A percentile compares a stretch with the other conserved stretches of the same genome.
Conservation (phyloP, 2,329 filamentous ascomycete genomes). For the Thelonectria blattea region DNA sequence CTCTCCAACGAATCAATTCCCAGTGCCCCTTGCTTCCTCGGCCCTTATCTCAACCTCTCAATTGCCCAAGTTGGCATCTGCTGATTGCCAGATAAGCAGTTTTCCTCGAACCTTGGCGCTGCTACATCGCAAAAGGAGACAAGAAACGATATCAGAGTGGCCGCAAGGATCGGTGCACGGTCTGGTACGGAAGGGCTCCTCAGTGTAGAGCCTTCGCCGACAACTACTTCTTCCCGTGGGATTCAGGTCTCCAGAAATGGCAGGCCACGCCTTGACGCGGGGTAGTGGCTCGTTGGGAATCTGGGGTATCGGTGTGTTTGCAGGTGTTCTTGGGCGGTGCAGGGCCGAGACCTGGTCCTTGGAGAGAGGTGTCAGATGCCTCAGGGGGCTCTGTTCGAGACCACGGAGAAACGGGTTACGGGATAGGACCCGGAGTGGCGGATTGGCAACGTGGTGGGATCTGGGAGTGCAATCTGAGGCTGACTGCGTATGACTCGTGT, state of each 20-base stretch:
- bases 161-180: constrained; percentile 1
- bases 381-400: neutral
- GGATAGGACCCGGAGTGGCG: neutral
- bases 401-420: neutral
- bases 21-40: too few species aligned
- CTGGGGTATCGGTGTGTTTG: constrained; percentile 2
- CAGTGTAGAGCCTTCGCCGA: neutral
- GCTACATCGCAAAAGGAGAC: neutral
- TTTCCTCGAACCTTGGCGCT: neutral
- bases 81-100: constrained; percentile 1
- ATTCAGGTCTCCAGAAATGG: neutral
- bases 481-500: neutral
- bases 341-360: neutral
- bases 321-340: neutral
- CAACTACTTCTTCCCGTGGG: neutral
- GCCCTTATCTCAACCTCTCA: constrained; percentile 8
- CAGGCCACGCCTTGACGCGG: constrained; percentile 6
- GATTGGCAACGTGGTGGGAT: neutral
- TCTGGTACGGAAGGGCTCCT: neutral
- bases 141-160: constrained; percentile 3
- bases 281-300: constrained; percentile 1
- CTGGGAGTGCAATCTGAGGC: neutral
- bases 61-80: neutral
- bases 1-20: neutral
- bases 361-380: neutral